These are phyloP conservation scores for Lactarius pseudohatsudake DNA, from an alignment of 768 basidiomycete species.

Conservation along the genomic window DNA sequence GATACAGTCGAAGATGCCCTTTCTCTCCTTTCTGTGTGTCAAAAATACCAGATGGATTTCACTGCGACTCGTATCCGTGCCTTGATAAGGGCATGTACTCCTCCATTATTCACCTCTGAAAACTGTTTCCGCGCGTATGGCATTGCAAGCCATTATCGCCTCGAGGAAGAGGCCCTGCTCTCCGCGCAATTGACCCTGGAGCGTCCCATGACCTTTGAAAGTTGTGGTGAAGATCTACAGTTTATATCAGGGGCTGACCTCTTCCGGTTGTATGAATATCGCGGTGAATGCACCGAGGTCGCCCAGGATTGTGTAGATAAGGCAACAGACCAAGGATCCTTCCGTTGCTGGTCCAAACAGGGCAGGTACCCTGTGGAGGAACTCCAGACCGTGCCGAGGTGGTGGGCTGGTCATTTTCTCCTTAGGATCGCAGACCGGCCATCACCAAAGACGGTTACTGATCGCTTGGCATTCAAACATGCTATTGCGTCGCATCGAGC, in stretches of 20 bases:
- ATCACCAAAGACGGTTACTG: conserved; percentile 8
- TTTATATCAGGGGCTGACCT: conserved; percentile 17
- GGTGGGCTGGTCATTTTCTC: conserved; percentile 18
- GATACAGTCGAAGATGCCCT: conserved; percentile 8
- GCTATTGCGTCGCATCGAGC: neutral
- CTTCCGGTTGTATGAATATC: conserved; percentile 1
- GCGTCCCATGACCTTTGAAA: conserved; percentile 5
- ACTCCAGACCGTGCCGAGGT: conserved; percentile 10
- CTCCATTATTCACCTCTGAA: neutral
- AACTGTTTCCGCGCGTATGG: conserved; percentile 17
- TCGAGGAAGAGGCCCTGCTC: conserved; percentile 7
- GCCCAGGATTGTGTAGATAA: neutral
- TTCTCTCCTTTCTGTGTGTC: conserved; percentile 15
- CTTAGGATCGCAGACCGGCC: neutral
- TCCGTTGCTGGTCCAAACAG: neutral
- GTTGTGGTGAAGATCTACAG: conserved; percentile 9
- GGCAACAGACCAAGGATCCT: neutral
- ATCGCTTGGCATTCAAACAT: conserved; percentile 15
- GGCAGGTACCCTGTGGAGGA: neutral
- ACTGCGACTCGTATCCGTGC: conserved; percentile 4
- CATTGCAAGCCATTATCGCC: conserved; percentile 15
- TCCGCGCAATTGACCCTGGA: conserved; percentile 10
- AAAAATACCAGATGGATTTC: conserved; percentile 21
- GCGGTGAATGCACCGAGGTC: conserved; percentile 2
- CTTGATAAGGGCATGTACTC: neutral